Base-by-base conservation (phyloP, 371 early-diverging fungal species). In the Mucor circinelloides region DNA sequence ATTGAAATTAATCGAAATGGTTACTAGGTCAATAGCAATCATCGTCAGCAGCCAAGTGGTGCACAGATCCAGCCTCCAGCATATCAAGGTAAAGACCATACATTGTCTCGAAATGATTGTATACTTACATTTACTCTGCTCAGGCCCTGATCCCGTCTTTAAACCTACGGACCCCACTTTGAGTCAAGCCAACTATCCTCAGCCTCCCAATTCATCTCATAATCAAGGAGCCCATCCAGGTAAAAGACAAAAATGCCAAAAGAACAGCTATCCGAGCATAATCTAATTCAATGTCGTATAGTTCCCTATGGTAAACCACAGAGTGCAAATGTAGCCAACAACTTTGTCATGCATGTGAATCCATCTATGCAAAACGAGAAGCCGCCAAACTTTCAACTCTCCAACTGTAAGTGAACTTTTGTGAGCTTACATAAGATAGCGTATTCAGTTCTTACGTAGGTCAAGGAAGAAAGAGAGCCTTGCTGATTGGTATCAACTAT, bases 401-500 rank as follows among this genome's bases (percentile, higher is more conserved):
- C 93, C 8, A 89, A 91, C 69, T 92, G 91, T 73, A 82, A 81
- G 66, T 66, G 2, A 28, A 46, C 3, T 58, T 12, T 17, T 27
- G 27, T 27, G 31, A 69, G 61, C 63, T 48, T 57, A 36, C n/a
- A 13, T 12, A 13, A 36, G 13, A 36, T 3, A 4, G 36, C 3
- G 36, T 36, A 36, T 36, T 36, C 58, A 52, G 6, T 21, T 54
- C 5, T 8, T 40, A 15, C 8, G 7, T 38, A 77, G 77, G 77
- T 68, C 76, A 72, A 28, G 92, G 92, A 34, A 85, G 90, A 66
- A 91, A 89, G 30, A 70, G 82, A 69, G 98, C 95, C 0, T 83
- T 97, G 57, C 83, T 97, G 40, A 88, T 97, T 66, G 98, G 98
- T 42, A 95, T 96, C 77, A 97, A 97, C 76, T 97, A 97, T 78